Conservation (phyloP, 2,329 filamentous ascomycete species). For the Cryphonectria nitschkei region DNA sequence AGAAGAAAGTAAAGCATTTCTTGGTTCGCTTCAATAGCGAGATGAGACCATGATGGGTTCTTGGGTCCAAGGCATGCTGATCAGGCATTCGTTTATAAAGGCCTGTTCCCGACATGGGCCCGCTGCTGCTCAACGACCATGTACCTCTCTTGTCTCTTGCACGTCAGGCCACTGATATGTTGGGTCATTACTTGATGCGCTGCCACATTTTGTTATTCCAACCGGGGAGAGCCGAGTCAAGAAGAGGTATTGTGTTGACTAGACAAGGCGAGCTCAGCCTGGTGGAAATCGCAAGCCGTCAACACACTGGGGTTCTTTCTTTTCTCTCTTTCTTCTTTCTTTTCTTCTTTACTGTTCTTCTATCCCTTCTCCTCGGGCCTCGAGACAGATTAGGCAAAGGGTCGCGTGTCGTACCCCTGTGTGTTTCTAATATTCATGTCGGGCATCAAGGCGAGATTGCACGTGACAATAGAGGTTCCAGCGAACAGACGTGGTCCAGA, state of each 20-base stretch:
- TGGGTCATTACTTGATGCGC: neutral
- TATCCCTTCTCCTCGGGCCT: neutral
- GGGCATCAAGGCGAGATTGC: neutral
- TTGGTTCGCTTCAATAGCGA: slow-evolving; percentile 6
- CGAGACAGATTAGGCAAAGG: neutral
- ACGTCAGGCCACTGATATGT: neutral
- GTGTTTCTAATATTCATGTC: neutral
- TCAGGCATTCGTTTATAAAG: neutral
- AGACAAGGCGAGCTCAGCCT: neutral
- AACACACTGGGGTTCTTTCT: neutral
- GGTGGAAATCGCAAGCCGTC: neutral
- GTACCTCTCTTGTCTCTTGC: neutral
- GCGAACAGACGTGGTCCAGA: neutral
- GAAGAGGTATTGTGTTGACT: neutral
- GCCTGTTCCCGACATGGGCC: neutral
- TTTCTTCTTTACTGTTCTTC: neutral
- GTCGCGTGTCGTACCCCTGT: neutral
- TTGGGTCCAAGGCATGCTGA: neutral
- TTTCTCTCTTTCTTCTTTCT: neutral
- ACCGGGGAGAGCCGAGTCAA: neutral
- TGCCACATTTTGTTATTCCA: neutral
- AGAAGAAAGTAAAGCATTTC: neutral
- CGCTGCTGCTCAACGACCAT: no score
- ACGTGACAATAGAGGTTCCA: neutral
- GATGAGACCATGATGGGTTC: neutral